Conservation (phyloP, 148 eudicot genomes). For the Silene latifolia region DNA sequence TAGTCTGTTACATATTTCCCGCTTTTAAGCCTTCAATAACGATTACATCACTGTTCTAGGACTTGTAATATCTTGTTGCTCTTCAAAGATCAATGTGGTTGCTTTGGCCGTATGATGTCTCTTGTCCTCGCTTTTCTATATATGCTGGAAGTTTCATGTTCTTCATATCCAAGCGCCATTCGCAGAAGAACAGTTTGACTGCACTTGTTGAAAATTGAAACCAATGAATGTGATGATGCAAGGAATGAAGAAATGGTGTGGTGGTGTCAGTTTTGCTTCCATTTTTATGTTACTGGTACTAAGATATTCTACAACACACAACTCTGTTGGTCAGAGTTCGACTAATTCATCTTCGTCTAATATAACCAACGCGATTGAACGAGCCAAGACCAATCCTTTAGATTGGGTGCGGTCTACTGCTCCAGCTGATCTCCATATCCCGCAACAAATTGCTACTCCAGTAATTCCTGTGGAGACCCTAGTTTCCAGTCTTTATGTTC, state of each 20-base stretch:
- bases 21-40: constrained; percentile 1
- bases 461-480: constrained; percentile 47
- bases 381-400: constrained; percentile 75
- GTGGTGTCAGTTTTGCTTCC: constrained; percentile 48
- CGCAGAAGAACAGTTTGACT: too few relatives aligned
- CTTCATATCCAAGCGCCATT: too few relatives aligned
- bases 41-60: constrained; percentile 5
- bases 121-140: constrained; percentile 1
- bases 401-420: constrained; percentile 66
- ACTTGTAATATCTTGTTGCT: neutral
- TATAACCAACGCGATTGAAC: constrained; percentile 64
- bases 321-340: constrained; percentile 44
- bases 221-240: constrained; percentile 23
- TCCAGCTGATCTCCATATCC: constrained; percentile 48
- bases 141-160: too few relatives aligned
- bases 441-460: constrained; percentile 34
- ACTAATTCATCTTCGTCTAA: constrained; percentile 35
- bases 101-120: constrained; percentile 15
- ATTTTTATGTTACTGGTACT: constrained; percentile 59
- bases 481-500: constrained; percentile 44
- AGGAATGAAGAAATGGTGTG: constrained; percentile 84
- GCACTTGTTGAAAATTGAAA: too few relatives aligned
- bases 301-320: constrained; percentile 44
- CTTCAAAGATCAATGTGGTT: constrained; percentile 9
- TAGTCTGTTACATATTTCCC: neutral